Base-by-base conservation (phyloP, 116 monocot genomes). In the Iris pallida region DNA sequence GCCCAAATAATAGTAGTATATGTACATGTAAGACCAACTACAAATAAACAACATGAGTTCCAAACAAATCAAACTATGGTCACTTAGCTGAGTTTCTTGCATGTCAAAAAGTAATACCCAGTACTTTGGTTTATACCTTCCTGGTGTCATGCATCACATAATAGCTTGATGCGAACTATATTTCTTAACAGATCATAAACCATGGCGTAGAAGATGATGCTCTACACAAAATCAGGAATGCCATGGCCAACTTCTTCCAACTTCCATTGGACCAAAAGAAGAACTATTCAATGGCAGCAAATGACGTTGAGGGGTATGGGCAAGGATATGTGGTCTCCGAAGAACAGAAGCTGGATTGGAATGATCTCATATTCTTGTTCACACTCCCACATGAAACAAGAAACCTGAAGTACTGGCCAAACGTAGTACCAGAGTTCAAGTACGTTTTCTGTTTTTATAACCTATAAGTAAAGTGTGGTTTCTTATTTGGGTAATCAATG, bases 321-420 rank as follows among this genome's bases (percentile, higher is more conserved):
- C 68, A 68, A 45, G 55, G 9, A 1, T 68, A 55, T 44, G 68
- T 57, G 7, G n/a, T 15, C 2, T 68, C 68, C 1, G 68, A 57
- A 6, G 55, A 68, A 8, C 68, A 68, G 45, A 68, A 68, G 17
- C 44, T 68, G 56, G 68, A 68, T 30, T 68, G 68, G 68, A 45
- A 11, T 10, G 68, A 68, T 57, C 4, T 43, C 42, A 42, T 68
- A 5, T 43, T 68, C 54, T 10, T 68, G 2, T 8, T 66, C n/a
- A 40, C 53, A 30, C 40, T 52, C 20, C 66, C 66, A 20, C 5
- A 30, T 30, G 53, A 66, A 66, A 52, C 10, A 10, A 49, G 66
- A 52, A 40, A 66, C 7, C 19, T 53, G 8, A 52, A 53, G 20
- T 66, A 52, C 30, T 66, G 66, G 66, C 66, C 66, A 19, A 52